Evolutionary conservation across 768 basidiomycete genomes (phyloP).

Genomic region (Clavulina sp.): DNA sequence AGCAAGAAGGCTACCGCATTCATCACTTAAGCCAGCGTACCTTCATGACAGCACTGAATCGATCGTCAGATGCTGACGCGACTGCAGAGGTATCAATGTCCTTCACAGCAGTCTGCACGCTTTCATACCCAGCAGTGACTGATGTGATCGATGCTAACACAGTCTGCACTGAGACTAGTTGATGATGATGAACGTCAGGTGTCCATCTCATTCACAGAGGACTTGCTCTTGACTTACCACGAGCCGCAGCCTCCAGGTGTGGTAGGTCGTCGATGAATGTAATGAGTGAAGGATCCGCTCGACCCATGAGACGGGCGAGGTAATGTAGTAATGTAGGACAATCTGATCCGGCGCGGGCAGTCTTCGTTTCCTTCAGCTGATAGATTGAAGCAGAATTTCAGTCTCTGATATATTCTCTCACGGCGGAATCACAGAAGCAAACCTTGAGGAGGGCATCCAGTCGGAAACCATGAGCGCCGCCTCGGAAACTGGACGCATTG

Average conservation of each 20-base stretch:
- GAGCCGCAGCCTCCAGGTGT: slow-evolving; percentile 64
- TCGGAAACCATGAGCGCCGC: slow-evolving; percentile 70
- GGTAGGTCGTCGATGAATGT: slow-evolving; percentile 69
- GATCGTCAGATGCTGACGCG: slow-evolving; percentile 29
- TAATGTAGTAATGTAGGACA: slow-evolving; percentile 89
- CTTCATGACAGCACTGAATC: slow-evolving; percentile 54
- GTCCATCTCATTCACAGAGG: neutral
- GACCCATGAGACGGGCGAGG: slow-evolving; percentile 54
- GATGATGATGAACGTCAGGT: neutral
- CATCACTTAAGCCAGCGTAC: slow-evolving; percentile 19
- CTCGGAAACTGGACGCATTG: slow-evolving; percentile 69
- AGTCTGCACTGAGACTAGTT: slow-evolving; percentile 64
- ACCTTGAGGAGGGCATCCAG: slow-evolving; percentile 73
- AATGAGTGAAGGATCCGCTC: slow-evolving; percentile 44
- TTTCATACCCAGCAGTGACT: slow-evolving; percentile 37
- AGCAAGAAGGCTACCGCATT: slow-evolving; percentile 6
- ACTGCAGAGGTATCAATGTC: slow-evolving; percentile 21
- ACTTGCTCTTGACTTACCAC: slow-evolving; percentile 31
- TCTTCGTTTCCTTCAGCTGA: slow-evolving; percentile 25
- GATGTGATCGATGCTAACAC: slow-evolving; percentile 41
- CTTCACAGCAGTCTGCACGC: slow-evolving; percentile 39
- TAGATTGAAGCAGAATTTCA: too few species aligned
- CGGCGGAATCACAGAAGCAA: too few species aligned
- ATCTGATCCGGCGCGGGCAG: slow-evolving; percentile 41
- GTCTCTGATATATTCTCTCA: too few species aligned